Evolutionary conservation across 2,329 filamentous ascomycete species (phyloP).

Genomic region (Cladophialophora chaetospira): DNA sequence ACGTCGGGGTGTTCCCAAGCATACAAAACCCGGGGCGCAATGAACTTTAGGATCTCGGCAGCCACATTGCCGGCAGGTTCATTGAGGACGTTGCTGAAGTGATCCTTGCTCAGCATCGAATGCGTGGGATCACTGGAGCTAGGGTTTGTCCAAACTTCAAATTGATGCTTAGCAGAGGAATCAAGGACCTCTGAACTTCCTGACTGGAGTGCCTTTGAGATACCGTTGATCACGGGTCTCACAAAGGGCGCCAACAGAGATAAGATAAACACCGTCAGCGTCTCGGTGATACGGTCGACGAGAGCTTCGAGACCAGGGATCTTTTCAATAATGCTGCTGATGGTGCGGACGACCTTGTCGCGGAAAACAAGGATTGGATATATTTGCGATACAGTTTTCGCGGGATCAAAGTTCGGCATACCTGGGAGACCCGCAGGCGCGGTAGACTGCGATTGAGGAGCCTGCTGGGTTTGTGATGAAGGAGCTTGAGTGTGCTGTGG

Average conservation of each 20-base stretch:
- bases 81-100: constrained; percentile 79
- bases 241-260: constrained; percentile 90
- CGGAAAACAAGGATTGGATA: constrained; percentile 94
- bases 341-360: constrained; percentile 87
- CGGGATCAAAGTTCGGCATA: constrained; percentile 77
- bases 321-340: constrained; percentile 83
- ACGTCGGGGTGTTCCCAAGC: constrained; percentile 89
- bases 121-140: constrained; percentile 77
- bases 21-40: constrained; percentile 82
- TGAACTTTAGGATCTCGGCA: constrained; percentile 77
- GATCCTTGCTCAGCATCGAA: constrained; percentile 80
- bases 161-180: constrained; percentile 72
- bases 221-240: constrained; percentile 84
- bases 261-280: constrained; percentile 86
- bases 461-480: too few species aligned
- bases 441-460: constrained; percentile 13
- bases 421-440: constrained; percentile 63
- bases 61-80: constrained; percentile 74
- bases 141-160: constrained; percentile 77
- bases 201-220: constrained; percentile 79
- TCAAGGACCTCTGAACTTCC: constrained; percentile 73
- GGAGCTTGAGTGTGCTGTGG: too few species aligned
- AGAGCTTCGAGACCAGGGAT: constrained; percentile 85
- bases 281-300: constrained; percentile 93
- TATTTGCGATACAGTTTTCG: constrained; percentile 76